Conservation (phyloP, 495 filamentous ascomycete genomes). For the Eremomyces bilateralis region DNA sequence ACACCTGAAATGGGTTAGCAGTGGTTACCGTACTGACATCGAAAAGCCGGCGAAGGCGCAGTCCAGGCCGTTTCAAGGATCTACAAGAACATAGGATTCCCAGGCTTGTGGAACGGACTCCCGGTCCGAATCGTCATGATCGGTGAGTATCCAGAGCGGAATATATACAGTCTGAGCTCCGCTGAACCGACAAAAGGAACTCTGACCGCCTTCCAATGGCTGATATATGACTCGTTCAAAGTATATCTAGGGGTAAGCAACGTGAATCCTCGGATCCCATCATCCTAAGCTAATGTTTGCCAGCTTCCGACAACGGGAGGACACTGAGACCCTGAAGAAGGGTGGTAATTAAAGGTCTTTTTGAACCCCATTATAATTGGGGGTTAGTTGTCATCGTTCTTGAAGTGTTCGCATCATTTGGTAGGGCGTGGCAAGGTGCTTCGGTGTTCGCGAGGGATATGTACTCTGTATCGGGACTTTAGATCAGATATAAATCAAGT, state of each 20-base stretch:
- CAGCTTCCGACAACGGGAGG: conserved; percentile 40
- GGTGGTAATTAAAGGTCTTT: too few species aligned
- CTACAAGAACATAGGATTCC: conserved; percentile 52
- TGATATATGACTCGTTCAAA: conserved; percentile 64
- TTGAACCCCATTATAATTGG: too few species aligned
- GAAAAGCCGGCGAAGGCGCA: conserved; percentile 37
- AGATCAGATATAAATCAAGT: too few species aligned
- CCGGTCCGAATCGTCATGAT: conserved; percentile 44
- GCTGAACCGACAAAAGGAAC: too few species aligned
- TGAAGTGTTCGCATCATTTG: too few species aligned
- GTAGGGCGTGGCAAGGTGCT: too few species aligned
- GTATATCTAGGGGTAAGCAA: conserved; percentile 35
- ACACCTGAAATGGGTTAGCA: conserved; percentile 2
- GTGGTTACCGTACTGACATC: conserved; percentile 6
- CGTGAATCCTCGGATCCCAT: neutral
- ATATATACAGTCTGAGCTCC: too few species aligned
- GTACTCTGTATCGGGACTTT: too few species aligned
- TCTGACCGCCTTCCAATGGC: conserved; percentile 45
- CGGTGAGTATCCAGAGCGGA: too few species aligned
- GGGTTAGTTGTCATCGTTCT: too few species aligned
- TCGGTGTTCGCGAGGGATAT: too few species aligned
- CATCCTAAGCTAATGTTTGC: conserved; percentile 1
- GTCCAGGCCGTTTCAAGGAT: conserved; percentile 39
- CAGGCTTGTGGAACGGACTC: conserved; percentile 47
- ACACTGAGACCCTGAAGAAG: too few species aligned